Base-by-base conservation (phyloP, 495 filamentous ascomycete species). In the Lindgomyces ingoldianus region DNA sequence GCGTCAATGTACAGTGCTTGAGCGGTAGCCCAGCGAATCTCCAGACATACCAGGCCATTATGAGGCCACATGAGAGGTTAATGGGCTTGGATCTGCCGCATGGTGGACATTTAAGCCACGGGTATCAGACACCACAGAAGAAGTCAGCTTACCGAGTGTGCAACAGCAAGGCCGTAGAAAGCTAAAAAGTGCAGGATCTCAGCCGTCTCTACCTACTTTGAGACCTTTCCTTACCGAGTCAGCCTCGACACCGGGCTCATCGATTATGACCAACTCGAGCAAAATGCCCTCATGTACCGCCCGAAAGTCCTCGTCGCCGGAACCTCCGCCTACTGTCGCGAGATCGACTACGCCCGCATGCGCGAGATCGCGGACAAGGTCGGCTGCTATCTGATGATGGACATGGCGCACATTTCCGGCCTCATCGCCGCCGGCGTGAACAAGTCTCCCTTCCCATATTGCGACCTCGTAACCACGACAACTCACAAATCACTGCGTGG, bases 51-150 rank as follows among this genome's bases (percentile, higher is more conserved):
- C 95, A 98, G 83, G 94, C 94, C 63, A 88, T 99, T 74, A 97
- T 98, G 93, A 87, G 87, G 74, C 91, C 91, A 30, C 94, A 97
- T 74, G 94, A 97, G 68, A 85, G 94, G 68, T 79, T 99, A 68
- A 98, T 99, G 95, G 94, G 95, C 70, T 81, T 99, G 69, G 94
- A 99, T 74, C 84, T 99, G 56, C 94, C 94, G 67, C 94, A 99
- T 77, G 94, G 94, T 80, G 94, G 94, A 62, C 94, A 99, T 84
- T 82, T 99, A 81, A 91, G 87, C 76, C 94, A 99, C 83, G 94
- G 94, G 67, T 99, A 99, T 81, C 94, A 98, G 81, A 98, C 91
- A 24, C 88, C 94, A 47, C 77, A 85, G 70, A 87, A 84, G 78
- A 98, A 98, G 91, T 92, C 80, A 77, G 87, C 60, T 58, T 18